phyloP scores from a whole-genome alignment of 148 eudicot genomes.

The Nyssa sinensis region DNA sequence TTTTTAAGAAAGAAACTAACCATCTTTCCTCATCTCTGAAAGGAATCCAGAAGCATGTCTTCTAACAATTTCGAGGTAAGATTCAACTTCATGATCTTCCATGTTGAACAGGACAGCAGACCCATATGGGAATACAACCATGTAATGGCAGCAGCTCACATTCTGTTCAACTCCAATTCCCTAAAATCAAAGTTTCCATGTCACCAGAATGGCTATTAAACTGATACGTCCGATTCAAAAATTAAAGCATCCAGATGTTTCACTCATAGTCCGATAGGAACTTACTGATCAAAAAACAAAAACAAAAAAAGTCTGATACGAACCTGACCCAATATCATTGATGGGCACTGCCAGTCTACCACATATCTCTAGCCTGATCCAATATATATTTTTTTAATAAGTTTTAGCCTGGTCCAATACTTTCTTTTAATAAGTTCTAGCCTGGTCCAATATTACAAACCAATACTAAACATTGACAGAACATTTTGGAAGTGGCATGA shows the following conservation, averaged over 20 bases:
- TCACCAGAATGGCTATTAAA: slow-evolving; percentile 2
- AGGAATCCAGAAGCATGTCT: slow-evolving; percentile 88
- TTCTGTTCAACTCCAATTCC: slow-evolving; percentile 32
- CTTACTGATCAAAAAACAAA: background rate
- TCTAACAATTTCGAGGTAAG: slow-evolving; percentile 61
- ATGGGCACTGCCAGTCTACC: background rate
- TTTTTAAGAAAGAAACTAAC: slow-evolving; percentile 29
- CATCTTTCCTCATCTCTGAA: slow-evolving; percentile 76
- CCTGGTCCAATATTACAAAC: background rate
- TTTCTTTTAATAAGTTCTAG: no score
- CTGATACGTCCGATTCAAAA: background rate
- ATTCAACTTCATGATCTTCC: slow-evolving; percentile 80
- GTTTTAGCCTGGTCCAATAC: no score
- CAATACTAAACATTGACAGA: background rate
- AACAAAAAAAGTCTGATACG: no score
- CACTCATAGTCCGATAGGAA: background rate
- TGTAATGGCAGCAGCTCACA: slow-evolving; percentile 47
- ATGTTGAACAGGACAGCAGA: slow-evolving; percentile 83
- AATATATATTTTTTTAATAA: no score
- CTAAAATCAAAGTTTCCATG: slow-evolving; percentile 40
- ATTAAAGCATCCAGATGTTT: background rate
- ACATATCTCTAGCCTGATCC: background rate
- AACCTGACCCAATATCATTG: background rate
- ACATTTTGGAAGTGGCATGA: background rate
- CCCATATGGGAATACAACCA: slow-evolving; percentile 94